Evolutionary conservation across 306 rosid genomes (phyloP).

Genomic region (Lotus japonicus): DNA sequence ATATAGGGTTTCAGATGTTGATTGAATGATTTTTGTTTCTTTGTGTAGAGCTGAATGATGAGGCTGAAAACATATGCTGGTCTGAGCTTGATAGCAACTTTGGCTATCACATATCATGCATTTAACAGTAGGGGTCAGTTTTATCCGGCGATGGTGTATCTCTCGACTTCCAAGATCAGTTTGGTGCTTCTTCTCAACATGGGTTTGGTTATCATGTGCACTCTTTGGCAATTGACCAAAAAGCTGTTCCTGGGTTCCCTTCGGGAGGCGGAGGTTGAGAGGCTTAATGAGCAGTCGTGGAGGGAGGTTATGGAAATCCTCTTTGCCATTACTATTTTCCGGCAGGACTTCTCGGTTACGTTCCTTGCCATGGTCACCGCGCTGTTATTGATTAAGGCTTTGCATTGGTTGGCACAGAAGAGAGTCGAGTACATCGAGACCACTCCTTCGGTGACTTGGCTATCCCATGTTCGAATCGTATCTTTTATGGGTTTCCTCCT

Average conservation of each 20-base stretch:
- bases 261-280: conserved; percentile 98
- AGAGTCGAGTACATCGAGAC: conserved; percentile 98
- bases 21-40: conserved; percentile 19
- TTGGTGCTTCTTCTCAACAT: conserved; percentile 92
- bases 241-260: conserved; percentile 80
- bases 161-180: conserved; percentile 95
- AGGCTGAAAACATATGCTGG: conserved; percentile 87
- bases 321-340: conserved; percentile 88
- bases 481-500: conserved; percentile 91
- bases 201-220: conserved; percentile 89
- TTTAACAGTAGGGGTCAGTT: conserved; percentile 94
- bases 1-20: conserved; percentile 12
- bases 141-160: conserved; percentile 93
- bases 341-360: conserved; percentile 93
- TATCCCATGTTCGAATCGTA: conserved; percentile 86
- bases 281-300: conserved; percentile 98
- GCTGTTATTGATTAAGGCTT: conserved; percentile 73
- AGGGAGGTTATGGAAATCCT: conserved; percentile 98
- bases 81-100: conserved; percentile 76
- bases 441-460: conserved; percentile 70
- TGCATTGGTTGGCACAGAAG: conserved; percentile 99
- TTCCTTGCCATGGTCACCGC: conserved; percentile 93
- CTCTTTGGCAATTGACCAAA: conserved; percentile 81
- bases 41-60: conserved; percentile 52
- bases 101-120: conserved; percentile 84